Base-by-base conservation (phyloP, 108 stramenopile genomes). In the Pseudonitzschia multistriata region DNA sequence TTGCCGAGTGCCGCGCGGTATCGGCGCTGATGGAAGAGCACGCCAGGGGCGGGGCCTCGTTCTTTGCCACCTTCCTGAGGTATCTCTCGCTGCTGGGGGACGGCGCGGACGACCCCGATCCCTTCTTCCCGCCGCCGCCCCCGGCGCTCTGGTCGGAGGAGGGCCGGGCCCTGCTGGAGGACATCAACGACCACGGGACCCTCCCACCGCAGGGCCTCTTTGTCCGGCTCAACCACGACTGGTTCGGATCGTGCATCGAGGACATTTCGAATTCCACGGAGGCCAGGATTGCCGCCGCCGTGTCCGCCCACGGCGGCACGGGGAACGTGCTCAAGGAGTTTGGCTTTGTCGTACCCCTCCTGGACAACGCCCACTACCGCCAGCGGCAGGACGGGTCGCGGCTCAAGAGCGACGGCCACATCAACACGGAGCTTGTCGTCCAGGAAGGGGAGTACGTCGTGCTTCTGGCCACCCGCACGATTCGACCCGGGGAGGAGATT, bases 401-500 rank as follows among this genome's bases (percentile, higher is more conserved):
- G 10, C 33, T 10, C 34, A 7, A 7, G 5, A 10, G 14, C n/a
- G 24, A 39, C 35, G 33, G 2, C 62, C 34, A 40, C 34, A 1
- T 14, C 25, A 62, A 39, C 33, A 14, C 30, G 13, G 31, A 40
- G 34, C 13, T 62, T 2, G 34, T 29, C 21, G 29, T 62, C 33
- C 15, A 15, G 15, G 66, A 57, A 4, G 31, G 17, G 1, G 61
- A 34, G n/a, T 24, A 11, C 68, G 74, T 39, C 35, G 27, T 6
- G 65, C 42, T 45, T 13, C 15, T 45, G 3, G 42, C 42, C 42
- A 45, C 42, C 2, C 42, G 42, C 11, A 61, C 76, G 29, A 86
- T 90, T 36, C 28, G 63, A 56, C 56, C 72, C 6, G 86, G 84
- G 22, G 86, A 89, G 59, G 68, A 93, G 68, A 62, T 93, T 30